Conservation (phyloP, 805 yeast genomes). For the Barnettozyma populi region DNA sequence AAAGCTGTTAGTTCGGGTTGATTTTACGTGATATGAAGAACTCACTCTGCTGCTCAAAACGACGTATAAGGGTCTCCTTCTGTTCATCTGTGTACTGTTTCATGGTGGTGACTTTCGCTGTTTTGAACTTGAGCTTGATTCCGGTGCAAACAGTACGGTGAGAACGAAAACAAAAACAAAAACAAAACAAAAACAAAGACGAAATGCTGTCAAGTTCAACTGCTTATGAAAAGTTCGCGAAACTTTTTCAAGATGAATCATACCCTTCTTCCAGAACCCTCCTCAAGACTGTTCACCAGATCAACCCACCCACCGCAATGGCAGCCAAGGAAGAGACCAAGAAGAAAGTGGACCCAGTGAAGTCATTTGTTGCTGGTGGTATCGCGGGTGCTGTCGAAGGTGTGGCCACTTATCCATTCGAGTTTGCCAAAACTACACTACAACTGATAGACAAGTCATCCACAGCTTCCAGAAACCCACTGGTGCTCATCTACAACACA, state of each 20-base stretch:
- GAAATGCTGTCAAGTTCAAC: neutral
- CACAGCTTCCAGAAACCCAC: conserved; percentile 73
- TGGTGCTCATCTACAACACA: conserved; percentile 68
- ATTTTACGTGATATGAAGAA: neutral
- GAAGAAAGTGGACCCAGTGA: conserved; percentile 55
- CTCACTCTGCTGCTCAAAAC: conserved; percentile 24
- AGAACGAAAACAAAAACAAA: neutral
- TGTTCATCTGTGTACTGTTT: conserved; percentile 1
- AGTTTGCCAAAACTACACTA: conserved; percentile 90
- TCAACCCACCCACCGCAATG: neutral
- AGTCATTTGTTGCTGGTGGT: conserved; percentile 92
- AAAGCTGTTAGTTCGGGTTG: conserved; percentile 2
- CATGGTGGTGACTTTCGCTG: neutral
- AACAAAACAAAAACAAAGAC: neutral
- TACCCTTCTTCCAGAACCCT: neutral
- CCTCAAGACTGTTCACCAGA: neutral
- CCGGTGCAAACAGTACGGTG: too few species aligned
- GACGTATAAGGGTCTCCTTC: conserved; percentile 13
- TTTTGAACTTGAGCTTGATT: too few species aligned
- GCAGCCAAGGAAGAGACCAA: conserved; percentile 1
- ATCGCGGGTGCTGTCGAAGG: conserved; percentile 97
- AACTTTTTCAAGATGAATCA: neutral
- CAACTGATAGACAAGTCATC: conserved; percentile 70
- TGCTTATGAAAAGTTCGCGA: neutral
- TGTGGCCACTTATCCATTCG: conserved; percentile 88